Evolutionary conservation across 2,329 filamentous ascomycete species (phyloP), one percentile per base, ranked within the genome.

Genomic region (Neodidymelliopsis sp.): DNA sequence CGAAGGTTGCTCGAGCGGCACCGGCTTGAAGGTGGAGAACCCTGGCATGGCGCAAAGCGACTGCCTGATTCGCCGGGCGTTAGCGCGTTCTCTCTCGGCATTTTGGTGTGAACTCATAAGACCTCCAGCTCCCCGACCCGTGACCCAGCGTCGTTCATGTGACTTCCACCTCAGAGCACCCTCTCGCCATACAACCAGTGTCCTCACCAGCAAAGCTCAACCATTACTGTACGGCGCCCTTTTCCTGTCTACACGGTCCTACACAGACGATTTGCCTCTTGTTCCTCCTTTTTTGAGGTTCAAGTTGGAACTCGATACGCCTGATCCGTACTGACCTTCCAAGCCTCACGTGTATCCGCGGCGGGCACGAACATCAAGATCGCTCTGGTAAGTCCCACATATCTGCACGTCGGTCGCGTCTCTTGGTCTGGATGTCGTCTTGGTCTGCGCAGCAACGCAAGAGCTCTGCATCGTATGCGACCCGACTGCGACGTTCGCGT

Each of bases 341-440:
- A 52, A 52, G 49, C 48, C 47, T 50, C 47, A 50, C 47, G 47
- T 50, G 47, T 50, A 30, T 50, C 47, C 40, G 47, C 47, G 39
- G 47, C 29, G 47, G 29, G 47, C 40, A 50, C 47, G 47, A 50
- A 50, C 47, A 45, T 31, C 47, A 50, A 50, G 35, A 50, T 31
- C 24, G 42, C 49, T 42, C 49, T 37, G 16, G 49, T 52, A 42
- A 52, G 49, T 52, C 47, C 47, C 47, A 50, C 47, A 50, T 50
- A 50, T 45, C 20, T 45, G 35, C 47, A 30, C 39, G 4, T 13
- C 19, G 29, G 36, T 28, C 49, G 42, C 49, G 18, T 35, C 42
- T 36, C 42, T 33, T 20, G 2, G 33, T 42, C 33, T 47, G 42
- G 42, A 42, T 37, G 37, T 41, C 22, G 49, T 15, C 24, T 51